phyloP scores from a whole-genome alignment of 768 basidiomycete species.

The Serendipita vermifera region DNA sequence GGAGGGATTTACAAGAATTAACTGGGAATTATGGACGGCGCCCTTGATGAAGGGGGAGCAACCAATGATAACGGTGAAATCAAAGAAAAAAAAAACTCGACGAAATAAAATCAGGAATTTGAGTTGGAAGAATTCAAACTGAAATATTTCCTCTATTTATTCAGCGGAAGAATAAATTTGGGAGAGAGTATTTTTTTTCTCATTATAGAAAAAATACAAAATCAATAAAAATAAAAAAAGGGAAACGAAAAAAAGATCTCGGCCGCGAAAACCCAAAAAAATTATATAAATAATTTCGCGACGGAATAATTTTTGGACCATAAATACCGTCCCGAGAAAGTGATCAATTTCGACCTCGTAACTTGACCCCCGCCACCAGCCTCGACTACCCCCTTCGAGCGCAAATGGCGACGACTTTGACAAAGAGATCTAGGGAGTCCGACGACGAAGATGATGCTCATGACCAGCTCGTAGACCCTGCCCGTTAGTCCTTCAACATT shows the following conservation, averaged over 20 bases:
- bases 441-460: conserved; percentile 9
- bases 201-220: too few relatives aligned
- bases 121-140: neutral
- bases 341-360: neutral
- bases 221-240: too few relatives aligned
- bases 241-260: too few relatives aligned
- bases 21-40: too few relatives aligned
- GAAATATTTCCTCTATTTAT: neutral
- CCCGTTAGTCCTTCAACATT: neutral
- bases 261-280: too few relatives aligned
- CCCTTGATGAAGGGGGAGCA: neutral
- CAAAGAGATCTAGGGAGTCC: conserved; percentile 3
- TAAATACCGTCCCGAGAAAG: neutral
- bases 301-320: too few relatives aligned
- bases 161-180: neutral
- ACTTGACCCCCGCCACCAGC: neutral
- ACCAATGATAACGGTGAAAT: conserved; percentile 1
- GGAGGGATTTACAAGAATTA: neutral
- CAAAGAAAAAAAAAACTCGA: neutral
- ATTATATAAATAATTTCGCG: too few relatives aligned
- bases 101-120: too few relatives aligned
- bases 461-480: conserved; percentile 9
- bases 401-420: neutral
- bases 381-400: neutral
- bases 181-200: neutral